A percentile compares a stretch with the other conserved stretches of the same genome.
Evolutionary conservation across 1,284 basidiomycete species (phyloP).

Genomic region (Melampsora occidentalis): DNA sequence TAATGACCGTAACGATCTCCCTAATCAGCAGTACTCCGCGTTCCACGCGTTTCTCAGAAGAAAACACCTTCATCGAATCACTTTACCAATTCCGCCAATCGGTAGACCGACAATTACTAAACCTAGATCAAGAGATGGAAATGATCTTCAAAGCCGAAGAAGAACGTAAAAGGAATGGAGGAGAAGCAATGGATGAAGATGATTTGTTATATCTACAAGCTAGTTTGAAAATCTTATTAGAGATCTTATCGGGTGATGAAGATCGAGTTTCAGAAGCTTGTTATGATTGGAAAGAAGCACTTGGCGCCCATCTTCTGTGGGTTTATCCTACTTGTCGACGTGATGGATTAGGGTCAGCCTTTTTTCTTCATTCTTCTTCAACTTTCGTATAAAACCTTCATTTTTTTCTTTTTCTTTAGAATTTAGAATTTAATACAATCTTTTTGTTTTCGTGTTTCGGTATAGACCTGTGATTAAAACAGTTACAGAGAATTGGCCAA

Average conservation of each 20-base stretch:
- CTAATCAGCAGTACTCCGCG: conserved; percentile 29
- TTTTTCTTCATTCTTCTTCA: background rate
- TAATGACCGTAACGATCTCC: conserved; percentile 32
- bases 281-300: conserved; percentile 53
- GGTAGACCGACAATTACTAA: conserved; percentile 20
- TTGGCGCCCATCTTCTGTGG: conserved; percentile 52
- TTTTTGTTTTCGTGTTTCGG: background rate
- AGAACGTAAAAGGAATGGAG: conserved; percentile 22
- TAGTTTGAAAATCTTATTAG: conserved; percentile 31
- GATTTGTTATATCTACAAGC: conserved; percentile 52
- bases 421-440: no score
- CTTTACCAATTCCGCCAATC: conserved; percentile 27
- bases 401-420: no score
- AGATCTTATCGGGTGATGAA: conserved; percentile 51
- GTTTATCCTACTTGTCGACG: conserved; percentile 49
- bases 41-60: conserved; percentile 19
- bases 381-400: no score
- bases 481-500: conserved; percentile 40
- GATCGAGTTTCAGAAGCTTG: conserved; percentile 53
- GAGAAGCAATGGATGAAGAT: conserved; percentile 47
- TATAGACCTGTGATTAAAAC: conserved; percentile 35
- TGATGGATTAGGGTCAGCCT: conserved; percentile 32
- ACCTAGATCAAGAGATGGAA: conserved; percentile 46
- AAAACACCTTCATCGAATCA: conserved; percentile 16
- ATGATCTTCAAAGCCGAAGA: conserved; percentile 46